Conservation (phyloP, 169 alveolate genomes). For the Amoebophrya sp. region DNA sequence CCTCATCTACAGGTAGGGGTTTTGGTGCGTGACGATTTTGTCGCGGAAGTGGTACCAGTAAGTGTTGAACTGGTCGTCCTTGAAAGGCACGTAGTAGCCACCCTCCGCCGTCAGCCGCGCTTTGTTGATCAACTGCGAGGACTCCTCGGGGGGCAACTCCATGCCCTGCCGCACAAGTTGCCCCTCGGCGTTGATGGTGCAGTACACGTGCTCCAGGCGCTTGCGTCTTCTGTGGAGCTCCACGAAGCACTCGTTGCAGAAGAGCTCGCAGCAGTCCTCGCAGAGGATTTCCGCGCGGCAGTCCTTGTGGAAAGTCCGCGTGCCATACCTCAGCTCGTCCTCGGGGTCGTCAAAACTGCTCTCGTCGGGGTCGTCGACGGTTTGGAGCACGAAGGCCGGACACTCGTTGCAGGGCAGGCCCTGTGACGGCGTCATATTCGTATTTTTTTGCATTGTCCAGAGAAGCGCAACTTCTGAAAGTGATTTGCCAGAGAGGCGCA, state of each 20-base stretch:
- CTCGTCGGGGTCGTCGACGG: background rate
- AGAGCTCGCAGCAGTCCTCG: slow-evolving; percentile 19
- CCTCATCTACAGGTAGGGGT: slow-evolving; percentile 17
- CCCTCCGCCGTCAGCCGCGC: slow-evolving; percentile 19
- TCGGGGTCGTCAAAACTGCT: background rate
- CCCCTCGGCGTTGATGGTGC: background rate
- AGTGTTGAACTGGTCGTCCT: slow-evolving; percentile 25
- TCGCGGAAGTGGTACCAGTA: slow-evolving; percentile 31
- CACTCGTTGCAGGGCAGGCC: background rate
- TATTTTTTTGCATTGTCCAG: background rate
- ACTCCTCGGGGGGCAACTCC: slow-evolving; percentile 16
- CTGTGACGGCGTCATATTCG: background rate
- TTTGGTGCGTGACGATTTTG: slow-evolving; percentile 25
- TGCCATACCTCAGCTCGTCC: background rate
- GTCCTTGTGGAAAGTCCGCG: too few species aligned
- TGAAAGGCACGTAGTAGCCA: slow-evolving; percentile 24
- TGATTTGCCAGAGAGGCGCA: background rate
- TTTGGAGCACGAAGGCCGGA: background rate
- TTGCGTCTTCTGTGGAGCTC: slow-evolving; percentile 8
- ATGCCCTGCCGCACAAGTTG: slow-evolving; percentile 13
- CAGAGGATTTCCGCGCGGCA: slow-evolving; percentile 17
- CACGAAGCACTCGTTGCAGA: background rate
- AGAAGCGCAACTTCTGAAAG: background rate
- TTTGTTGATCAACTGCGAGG: background rate
- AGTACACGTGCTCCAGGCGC: slow-evolving; percentile 20